Evolutionary conservation across 2,329 filamentous ascomycete genomes (phyloP).

Genomic region (Ceratocystis albifundus): DNA sequence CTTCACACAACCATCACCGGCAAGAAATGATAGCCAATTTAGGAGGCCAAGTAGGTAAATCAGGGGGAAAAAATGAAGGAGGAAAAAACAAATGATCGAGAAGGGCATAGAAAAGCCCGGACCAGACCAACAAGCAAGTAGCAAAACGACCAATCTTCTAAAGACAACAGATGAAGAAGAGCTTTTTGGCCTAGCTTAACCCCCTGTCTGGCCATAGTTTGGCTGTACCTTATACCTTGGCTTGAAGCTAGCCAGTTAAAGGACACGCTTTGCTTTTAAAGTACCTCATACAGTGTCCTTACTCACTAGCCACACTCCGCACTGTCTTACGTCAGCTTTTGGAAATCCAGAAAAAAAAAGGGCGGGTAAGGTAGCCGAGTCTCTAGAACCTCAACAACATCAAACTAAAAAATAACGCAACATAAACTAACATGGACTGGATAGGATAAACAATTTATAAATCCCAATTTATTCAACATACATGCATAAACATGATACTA

Average conservation of each 20-base stretch:
- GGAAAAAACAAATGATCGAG: neutral
- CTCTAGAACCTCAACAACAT: too few species aligned
- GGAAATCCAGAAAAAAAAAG: too few species aligned
- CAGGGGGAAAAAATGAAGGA: neutral
- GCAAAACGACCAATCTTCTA: too few species aligned
- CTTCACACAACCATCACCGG: too few species aligned
- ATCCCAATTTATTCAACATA: neutral
- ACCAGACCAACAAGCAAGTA: neutral
- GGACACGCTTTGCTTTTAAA: conserved; percentile 22
- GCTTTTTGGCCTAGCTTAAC: too few species aligned
- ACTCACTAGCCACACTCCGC: neutral
- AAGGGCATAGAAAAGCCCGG: neutral
- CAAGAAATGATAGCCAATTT: neutral
- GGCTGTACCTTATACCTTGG: too few species aligned
- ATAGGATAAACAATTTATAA: neutral
- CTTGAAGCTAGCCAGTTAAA: conserved; percentile 3
- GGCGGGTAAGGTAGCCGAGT: too few species aligned
- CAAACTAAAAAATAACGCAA: too few species aligned
- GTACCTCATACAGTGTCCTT: conserved; percentile 13
- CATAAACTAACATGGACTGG: neutral
- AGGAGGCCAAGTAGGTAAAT: neutral
- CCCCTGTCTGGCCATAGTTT: too few species aligned
- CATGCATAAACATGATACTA: neutral
- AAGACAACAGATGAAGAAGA: too few species aligned
- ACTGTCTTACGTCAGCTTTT: neutral